Percentiles rank a stretch among this genome's conserved stretches.
phyloP scores from a whole-genome alignment of 2,329 filamentous ascomycete genomes.

The Alternaria longipes region DNA sequence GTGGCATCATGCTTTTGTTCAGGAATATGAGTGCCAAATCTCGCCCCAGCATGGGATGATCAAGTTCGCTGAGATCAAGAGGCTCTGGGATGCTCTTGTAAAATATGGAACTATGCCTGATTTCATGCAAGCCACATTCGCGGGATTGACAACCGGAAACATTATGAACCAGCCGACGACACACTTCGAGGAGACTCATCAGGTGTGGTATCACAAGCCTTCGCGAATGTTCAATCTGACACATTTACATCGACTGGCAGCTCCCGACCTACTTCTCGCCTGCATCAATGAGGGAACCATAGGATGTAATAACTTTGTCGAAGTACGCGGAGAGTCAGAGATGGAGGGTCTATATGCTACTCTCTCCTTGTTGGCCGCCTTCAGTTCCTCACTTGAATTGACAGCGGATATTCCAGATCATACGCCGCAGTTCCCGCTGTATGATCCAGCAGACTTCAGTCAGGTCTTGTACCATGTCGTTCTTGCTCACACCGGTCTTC shows the following conservation, averaged over 20 bases:
- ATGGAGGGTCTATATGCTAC: conserved; percentile 27
- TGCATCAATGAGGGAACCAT: conserved; percentile 12
- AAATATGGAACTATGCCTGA: conserved; percentile 10
- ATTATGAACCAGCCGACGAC: neutral
- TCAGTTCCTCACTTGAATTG: conserved; percentile 15
- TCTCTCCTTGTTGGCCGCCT: conserved; percentile 16
- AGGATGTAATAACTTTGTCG: conserved; percentile 26
- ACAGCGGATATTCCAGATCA: neutral
- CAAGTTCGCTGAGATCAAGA: neutral
- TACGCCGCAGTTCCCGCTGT: neutral
- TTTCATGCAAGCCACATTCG: conserved; percentile 13
- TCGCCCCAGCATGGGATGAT: neutral
- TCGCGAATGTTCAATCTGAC: conserved; percentile 33
- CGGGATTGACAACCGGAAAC: neutral
- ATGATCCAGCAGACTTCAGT: conserved; percentile 32
- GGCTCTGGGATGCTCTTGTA: conserved; percentile 14
- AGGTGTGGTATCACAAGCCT: conserved; percentile 23
- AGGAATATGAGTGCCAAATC: conserved; percentile 9
- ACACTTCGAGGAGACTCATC: conserved; percentile 9
- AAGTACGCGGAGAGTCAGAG: conserved; percentile 28
- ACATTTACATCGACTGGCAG: conserved; percentile 25
- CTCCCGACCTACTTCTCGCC: neutral
- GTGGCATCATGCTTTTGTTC: conserved; percentile 14
- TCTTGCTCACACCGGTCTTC: conserved; percentile 21
- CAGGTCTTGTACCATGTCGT: conserved; percentile 18